A percentile compares a stretch with the other conserved stretches of the same genome.
Evolutionary conservation across 108 stramenopile species (phyloP).

Genomic region (Parmales sp.): DNA sequence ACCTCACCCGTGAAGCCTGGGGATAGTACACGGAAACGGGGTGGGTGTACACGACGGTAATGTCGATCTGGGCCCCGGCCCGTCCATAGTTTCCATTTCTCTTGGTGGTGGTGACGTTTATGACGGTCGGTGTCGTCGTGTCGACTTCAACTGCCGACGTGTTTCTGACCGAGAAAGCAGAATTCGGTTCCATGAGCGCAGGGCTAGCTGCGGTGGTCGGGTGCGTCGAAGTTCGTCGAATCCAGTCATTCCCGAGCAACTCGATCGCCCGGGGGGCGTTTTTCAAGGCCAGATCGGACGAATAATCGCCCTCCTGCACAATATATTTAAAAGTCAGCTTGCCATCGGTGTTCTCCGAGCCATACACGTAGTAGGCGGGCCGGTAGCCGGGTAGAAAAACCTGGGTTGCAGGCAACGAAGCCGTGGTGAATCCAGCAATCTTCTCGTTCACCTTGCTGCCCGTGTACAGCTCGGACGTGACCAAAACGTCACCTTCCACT

Average conservation of each 20-base stretch:
- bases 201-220: background rate
- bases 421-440: too few species aligned
- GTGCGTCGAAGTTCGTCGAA: background rate
- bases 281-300: background rate
- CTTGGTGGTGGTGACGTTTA: background rate
- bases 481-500: background rate
- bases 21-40: background rate
- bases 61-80: constrained; percentile 3
- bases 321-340: constrained; percentile 7
- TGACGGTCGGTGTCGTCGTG: background rate
- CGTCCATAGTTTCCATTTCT: background rate
- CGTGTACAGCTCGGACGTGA: background rate
- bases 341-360: constrained; percentile 7
- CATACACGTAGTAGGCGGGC: background rate
- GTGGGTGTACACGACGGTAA: background rate
- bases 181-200: background rate
- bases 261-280: background rate
- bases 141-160: background rate
- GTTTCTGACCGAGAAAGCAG: background rate
- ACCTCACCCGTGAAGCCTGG: background rate
- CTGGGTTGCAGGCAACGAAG: background rate
- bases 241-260: background rate
- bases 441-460: background rate
- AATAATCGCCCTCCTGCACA: constrained; percentile 3
- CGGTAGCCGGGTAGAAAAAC: background rate